phyloP scores from a whole-genome alignment of 805 yeast genomes.

The Naumovozyma castellii region DNA sequence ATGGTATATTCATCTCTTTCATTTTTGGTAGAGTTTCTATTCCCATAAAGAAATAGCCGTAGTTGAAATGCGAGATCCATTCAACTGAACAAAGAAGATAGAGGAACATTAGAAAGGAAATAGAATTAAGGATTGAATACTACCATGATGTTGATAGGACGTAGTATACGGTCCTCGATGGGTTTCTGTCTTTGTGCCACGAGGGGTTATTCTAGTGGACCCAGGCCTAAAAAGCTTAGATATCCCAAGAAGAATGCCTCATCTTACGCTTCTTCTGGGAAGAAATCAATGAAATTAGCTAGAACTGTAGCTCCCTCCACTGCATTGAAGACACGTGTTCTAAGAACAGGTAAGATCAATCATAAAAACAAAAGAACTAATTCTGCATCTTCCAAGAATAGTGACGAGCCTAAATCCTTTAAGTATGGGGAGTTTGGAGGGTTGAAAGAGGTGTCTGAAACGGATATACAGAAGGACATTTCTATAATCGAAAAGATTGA shows the following conservation, averaged over 20 bases:
- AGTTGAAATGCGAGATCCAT: too few species aligned
- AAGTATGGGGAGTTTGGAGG: constrained; percentile 44
- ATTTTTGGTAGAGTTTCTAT: too few species aligned
- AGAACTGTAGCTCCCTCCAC: neutral
- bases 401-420: constrained; percentile 3
- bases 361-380: neutral
- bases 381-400: neutral
- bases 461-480: constrained; percentile 28
- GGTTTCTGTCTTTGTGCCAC: neutral
- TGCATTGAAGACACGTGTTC: neutral
- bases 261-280: too few species aligned
- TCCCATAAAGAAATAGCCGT: too few species aligned
- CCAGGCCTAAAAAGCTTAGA: neutral
- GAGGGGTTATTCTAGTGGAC: neutral
- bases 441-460: constrained; percentile 33
- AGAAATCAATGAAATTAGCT: constrained; percentile 6
- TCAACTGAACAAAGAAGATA: too few species aligned
- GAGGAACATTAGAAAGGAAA: too few species aligned
- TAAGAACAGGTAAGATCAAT: neutral
- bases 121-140: too few species aligned
- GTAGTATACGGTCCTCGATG: neutral
- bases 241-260: neutral
- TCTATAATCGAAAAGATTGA: constrained; percentile 43
- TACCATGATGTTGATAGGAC: too few species aligned
- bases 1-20: too few species aligned